Evolutionary conservation across 2,329 filamentous ascomycete species (phyloP), one percentile per base, ranked within the genome.

Genomic region (Hypoxylon sp.): DNA sequence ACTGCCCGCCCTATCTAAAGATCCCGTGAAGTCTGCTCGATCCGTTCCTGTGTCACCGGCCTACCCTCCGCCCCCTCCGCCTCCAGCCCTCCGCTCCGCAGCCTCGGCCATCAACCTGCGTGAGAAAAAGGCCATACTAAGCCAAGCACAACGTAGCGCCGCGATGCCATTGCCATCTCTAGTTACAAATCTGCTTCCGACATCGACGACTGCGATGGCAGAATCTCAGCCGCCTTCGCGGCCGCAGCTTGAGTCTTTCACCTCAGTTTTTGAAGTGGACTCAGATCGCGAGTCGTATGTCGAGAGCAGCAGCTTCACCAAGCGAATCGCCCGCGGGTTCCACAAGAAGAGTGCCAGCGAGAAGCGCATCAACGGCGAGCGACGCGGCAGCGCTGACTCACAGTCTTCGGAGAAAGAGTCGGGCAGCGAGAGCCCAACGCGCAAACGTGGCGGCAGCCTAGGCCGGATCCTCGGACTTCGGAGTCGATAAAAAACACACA

Each of bases 211-310:
- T 3, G 48, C 66, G 30, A 60, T 46, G 39, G 54, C 65, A 58
- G 58, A 60, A 57, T 44, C 69, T 67, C 68, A 69, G 32, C 62
- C 72, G 10, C 3, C 30, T 67, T 70, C 44, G 56, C 64, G 48
- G 2, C 68, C 70, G 6, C 62, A 69, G 24, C 32, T 72, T 17
- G 71, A 72, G 44, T 67, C 61, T 5, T 72, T 73, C 39, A 71
- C 79, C 30, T 85, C 82, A 1, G 79, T 84, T 22, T 85, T 85
- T 63, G 83, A 85, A 44, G 68, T 77, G 13, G 82, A 84, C 69
- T 80, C 80, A 3, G 82, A 85, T 60, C 73, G 72, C 13, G 80
- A 82, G 47, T 71, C 70, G 6, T 73, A 56, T 26, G 41, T 28
- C 39, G 61, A 57, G 30, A 64, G 52, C 52, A 67, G 68, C n/a